Percentiles rank a stretch among this genome's conserved stretches.
Conservation (phyloP, 257 asterid genomes). For the Solanum sejunctum region DNA sequence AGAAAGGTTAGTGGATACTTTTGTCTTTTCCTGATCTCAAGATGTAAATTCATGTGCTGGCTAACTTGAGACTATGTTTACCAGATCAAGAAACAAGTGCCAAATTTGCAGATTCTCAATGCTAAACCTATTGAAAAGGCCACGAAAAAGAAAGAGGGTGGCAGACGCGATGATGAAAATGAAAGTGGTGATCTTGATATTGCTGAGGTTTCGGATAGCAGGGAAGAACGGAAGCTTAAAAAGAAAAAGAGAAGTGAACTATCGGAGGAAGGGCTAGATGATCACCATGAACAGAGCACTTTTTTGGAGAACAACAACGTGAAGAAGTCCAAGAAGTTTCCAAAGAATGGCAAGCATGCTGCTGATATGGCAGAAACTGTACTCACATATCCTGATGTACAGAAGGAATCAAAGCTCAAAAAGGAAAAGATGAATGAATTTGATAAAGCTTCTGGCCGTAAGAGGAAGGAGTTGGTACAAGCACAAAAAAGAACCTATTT, state of each 20-base stretch:
- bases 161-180: constrained; percentile 6
- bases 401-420: constrained; percentile 28
- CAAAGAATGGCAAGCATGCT: constrained; percentile 5
- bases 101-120: constrained; percentile 54
- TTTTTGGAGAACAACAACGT: constrained; percentile 17
- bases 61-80: not conserved
- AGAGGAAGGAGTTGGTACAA: constrained; percentile 1
- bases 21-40: not conserved
- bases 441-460: constrained; percentile 10
- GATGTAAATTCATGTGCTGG: constrained; percentile 3
- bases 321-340: constrained; percentile 16
- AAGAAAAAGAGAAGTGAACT: constrained; percentile 18
- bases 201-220: constrained; percentile 5
- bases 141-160: constrained; percentile 25
- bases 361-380: constrained; percentile 2
- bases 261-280: constrained; percentile 7
- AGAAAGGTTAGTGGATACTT: constrained; percentile 43
- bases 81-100: constrained; percentile 66
- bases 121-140: constrained; percentile 41
- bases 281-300: constrained; percentile 3
- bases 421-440: constrained; percentile 16
- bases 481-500: not conserved
- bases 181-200: constrained; percentile 6
- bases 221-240: constrained; percentile 7
- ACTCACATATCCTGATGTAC: constrained; percentile 1